phyloP scores from a whole-genome alignment of 768 basidiomycete species.

The Tricholoma matsutake region DNA sequence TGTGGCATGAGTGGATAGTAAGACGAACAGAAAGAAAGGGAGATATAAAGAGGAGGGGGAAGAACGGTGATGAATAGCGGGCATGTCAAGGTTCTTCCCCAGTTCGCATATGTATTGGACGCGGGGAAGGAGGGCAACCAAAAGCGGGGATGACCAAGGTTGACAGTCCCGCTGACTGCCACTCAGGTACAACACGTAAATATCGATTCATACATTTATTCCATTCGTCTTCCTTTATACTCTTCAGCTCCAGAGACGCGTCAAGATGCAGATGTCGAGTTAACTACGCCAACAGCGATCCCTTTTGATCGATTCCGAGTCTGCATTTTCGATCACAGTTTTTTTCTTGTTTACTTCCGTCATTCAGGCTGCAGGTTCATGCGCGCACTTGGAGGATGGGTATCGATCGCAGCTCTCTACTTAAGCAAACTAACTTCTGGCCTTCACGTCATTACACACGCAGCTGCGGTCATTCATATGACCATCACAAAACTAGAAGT shows the following conservation, averaged over 20 bases:
- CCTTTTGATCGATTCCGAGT: neutral
- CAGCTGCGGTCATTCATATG: neutral
- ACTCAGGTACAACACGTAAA: neutral
- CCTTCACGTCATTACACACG: neutral
- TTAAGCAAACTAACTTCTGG: neutral
- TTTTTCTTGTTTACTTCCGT: neutral
- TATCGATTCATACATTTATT: neutral
- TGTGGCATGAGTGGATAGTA: constrained; percentile 36
- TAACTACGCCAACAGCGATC: neutral
- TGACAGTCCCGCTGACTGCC: neutral
- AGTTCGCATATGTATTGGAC: neutral
- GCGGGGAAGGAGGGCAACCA: neutral
- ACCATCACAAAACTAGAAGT: neutral
- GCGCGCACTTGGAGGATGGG: neutral
- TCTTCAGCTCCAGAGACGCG: neutral
- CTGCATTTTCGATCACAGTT: neutral
- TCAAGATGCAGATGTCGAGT: neutral
- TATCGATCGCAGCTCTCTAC: neutral
- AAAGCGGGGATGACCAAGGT: neutral
- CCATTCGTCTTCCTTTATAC: neutral
- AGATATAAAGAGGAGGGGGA: neutral
- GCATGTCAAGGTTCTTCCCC: neutral
- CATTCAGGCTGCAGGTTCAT: too few relatives aligned
- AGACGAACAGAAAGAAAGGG: neutral
- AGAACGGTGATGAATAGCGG: neutral